Evolutionary conservation across 352 stramenopile genomes (phyloP).

Genomic region (Thalassiosira delicatula): DNA sequence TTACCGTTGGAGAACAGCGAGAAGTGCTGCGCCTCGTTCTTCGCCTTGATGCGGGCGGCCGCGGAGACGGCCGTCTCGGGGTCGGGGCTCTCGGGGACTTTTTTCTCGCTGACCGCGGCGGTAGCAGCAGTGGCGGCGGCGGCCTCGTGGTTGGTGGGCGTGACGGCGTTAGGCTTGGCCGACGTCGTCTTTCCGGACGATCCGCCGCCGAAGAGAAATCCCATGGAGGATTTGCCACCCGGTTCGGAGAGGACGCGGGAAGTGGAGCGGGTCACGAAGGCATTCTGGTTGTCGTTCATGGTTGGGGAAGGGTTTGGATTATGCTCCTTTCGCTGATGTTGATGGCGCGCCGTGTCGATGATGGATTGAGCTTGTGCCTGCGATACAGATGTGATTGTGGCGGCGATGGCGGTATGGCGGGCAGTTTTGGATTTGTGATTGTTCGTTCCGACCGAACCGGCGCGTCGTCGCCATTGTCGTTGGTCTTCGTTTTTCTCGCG

Average conservation of each 20-base stretch:
- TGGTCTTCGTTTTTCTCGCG: too few species aligned
- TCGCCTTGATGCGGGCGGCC: constrained; percentile 31
- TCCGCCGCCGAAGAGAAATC: constrained; percentile 16
- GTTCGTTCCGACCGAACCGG: too few species aligned
- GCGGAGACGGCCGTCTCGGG: constrained; percentile 15
- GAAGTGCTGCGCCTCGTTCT: constrained; percentile 30
- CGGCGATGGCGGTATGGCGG: too few species aligned
- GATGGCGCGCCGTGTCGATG: too few species aligned
- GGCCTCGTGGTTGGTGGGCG: neutral
- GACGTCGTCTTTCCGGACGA: neutral
- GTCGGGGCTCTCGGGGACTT: neutral
- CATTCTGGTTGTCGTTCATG: constrained; percentile 68
- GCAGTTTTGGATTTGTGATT: too few species aligned
- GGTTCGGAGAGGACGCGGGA: constrained; percentile 65
- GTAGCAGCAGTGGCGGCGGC: neutral
- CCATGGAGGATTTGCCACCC: constrained; percentile 61
- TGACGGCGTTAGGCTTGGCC: neutral
- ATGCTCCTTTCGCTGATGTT: too few species aligned
- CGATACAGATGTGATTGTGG: too few species aligned
- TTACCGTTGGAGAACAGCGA: neutral
- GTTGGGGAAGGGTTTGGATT: too few species aligned
- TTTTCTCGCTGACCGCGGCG: neutral
- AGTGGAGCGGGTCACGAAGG: constrained; percentile 68
- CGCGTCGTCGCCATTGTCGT: too few species aligned
- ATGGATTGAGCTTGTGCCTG: too few species aligned